phyloP scores from a whole-genome alignment of 495 filamentous ascomycete genomes.

The Lindgomyces ingoldianus region DNA sequence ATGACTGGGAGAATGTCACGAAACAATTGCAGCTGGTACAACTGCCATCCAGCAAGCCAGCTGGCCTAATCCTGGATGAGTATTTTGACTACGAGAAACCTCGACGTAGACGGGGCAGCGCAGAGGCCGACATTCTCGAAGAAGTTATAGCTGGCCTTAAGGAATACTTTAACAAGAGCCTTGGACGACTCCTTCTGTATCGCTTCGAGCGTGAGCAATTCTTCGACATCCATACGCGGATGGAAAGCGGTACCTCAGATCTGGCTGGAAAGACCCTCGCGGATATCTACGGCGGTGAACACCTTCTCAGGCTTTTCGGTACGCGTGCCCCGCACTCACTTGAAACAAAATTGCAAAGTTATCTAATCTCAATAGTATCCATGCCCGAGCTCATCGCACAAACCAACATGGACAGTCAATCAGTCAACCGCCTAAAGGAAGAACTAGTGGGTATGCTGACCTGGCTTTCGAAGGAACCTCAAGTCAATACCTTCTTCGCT shows the following conservation, averaged over 20 bases:
- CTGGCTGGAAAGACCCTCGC: conserved; percentile 62
- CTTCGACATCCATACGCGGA: conserved; percentile 65
- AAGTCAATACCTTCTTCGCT: conserved; percentile 66
- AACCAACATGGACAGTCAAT: conserved; percentile 94
- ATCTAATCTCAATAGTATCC: too few species aligned
- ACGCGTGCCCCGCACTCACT: conserved; percentile 41
- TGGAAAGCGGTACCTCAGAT: conserved; percentile 57
- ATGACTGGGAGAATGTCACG: conserved; percentile 98
- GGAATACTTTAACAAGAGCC: conserved; percentile 86
- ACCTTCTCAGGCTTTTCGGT: conserved; percentile 86
- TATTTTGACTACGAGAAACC: conserved; percentile 70
- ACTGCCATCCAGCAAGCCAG: conserved; percentile 73
- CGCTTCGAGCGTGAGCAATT: conserved; percentile 88
- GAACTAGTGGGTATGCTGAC: conserved; percentile 78
- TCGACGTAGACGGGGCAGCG: conserved; percentile 63
- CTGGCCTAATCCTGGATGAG: conserved; percentile 74
- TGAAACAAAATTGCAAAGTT: too few species aligned
- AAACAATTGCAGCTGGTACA: conserved; percentile 87
- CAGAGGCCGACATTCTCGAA: conserved; percentile 79
- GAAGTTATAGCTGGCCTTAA: conserved; percentile 80
- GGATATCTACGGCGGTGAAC: conserved; percentile 92
- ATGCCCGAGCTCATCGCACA: conserved; percentile 93
- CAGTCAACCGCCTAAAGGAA: conserved; percentile 80
- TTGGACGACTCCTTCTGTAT: conserved; percentile 88
- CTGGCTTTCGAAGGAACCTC: conserved; percentile 74